These are phyloP conservation scores for Amanita exitialis DNA, from an alignment of 768 basidiomycete genomes.

Conservation along the genomic window DNA sequence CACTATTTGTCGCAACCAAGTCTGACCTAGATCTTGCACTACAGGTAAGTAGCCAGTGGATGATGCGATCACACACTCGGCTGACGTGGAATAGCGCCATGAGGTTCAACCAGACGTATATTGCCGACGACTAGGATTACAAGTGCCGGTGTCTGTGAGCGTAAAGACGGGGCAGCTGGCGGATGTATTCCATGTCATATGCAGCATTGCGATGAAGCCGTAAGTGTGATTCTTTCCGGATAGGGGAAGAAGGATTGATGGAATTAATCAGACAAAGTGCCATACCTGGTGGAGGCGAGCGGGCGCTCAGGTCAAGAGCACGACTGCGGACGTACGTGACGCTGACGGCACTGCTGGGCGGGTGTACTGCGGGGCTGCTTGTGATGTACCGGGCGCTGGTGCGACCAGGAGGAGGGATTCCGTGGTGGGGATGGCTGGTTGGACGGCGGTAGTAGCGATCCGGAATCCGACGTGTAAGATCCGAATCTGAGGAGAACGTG, in stretches of 20 bases:
- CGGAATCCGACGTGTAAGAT: constrained; percentile 33
- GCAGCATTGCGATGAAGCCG: constrained; percentile 81
- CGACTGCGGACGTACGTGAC: constrained; percentile 65
- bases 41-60: constrained; percentile 44
- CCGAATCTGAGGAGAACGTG: constrained; percentile 30
- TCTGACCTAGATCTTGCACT: constrained; percentile 94
- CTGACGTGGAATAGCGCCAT: constrained; percentile 52
- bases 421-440: constrained; percentile 67
- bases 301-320: constrained; percentile 59
- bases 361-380: constrained; percentile 61
- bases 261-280: constrained; percentile 36
- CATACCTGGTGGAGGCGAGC: constrained; percentile 79
- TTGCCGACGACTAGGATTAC: constrained; percentile 79
- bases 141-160: constrained; percentile 91
- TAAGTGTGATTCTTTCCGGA: constrained; percentile 29
- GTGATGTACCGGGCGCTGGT: constrained; percentile 61
- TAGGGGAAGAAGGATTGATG: constrained; percentile 10
- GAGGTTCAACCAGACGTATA: constrained; percentile 99
- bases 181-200: constrained; percentile 82
- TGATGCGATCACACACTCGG: background rate
- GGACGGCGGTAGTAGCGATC: constrained; percentile 37
- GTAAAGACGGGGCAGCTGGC: constrained; percentile 78
- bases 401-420: constrained; percentile 46
- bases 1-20: constrained; percentile 97
- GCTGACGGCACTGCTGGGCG: constrained; percentile 63